A percentile compares a stretch with the other conserved stretches of the same genome.
Conservation (phyloP, 352 stramenopile species). For the Globisporangium recalcitrans region DNA sequence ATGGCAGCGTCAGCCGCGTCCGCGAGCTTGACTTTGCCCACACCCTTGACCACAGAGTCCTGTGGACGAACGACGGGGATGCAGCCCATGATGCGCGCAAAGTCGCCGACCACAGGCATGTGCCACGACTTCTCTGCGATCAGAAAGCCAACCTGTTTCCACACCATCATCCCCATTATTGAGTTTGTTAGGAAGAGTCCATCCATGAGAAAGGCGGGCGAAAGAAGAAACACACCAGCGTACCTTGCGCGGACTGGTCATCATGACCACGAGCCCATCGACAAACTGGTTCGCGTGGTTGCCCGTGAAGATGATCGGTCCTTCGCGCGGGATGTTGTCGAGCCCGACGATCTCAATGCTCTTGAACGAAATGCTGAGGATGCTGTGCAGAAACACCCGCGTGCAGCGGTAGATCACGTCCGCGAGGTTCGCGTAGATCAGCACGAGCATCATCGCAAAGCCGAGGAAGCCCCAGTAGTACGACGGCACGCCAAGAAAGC, state of each 20-base stretch:
- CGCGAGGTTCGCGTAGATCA: constrained; percentile 72
- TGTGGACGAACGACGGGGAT: constrained; percentile 97
- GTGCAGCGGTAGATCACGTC: constrained; percentile 78
- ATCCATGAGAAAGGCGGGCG: background rate
- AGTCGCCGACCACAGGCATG: constrained; percentile 90
- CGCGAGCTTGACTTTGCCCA: constrained; percentile 60
- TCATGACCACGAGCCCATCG: constrained; percentile 94
- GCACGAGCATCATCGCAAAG: constrained; percentile 56
- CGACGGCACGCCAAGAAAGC: constrained; percentile 61
- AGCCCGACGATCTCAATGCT: constrained; percentile 95
- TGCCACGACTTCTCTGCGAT: constrained; percentile 97
- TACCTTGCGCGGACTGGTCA: constrained; percentile 91
- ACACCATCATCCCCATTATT: background rate
- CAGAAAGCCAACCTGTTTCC: constrained; percentile 88
- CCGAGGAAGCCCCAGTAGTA: constrained; percentile 64
- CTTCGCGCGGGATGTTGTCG: constrained; percentile 95
- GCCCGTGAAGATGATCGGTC: constrained; percentile 95
- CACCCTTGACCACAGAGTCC: constrained; percentile 76
- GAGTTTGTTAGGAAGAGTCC: background rate
- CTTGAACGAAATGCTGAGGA: constrained; percentile 97
- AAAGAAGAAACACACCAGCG: background rate
- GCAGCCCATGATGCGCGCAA: constrained; percentile 92
- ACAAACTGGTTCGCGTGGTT: constrained; percentile 99
- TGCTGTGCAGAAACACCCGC: constrained; percentile 95
- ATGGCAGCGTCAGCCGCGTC: constrained; percentile 26